Evolutionary conservation across 2,329 filamentous ascomycete genomes (phyloP), one percentile per base, ranked within the genome.

Genomic region (Hirsutella minnesotensis): DNA sequence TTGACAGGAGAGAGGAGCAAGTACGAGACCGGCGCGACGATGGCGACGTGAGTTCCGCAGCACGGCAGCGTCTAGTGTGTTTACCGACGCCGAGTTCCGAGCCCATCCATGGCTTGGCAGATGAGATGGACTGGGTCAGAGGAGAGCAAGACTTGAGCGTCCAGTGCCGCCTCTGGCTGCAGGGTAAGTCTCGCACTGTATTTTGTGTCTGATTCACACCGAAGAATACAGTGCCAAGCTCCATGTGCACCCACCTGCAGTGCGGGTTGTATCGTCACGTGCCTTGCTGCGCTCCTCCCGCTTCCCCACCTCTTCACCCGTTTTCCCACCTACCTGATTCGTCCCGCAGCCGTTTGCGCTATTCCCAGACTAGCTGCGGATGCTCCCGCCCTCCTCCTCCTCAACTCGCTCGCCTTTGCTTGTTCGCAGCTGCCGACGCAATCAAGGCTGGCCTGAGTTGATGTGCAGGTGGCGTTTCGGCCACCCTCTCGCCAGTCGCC

Each of bases 21-120:
- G 12, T 7, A 27, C 24, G 24, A 27, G 24, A 27, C 24, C 24
- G 24, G 12, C 7, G 24, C 24, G 24, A 27, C 12, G 24, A 27
- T 12, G 24, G 24, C 12, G 7, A 27, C 7, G 12, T 27, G 24
- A 12, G 12, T 7, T 12, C 7, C 24, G 19, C 39, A 22, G 19
- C n/a, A 19, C 20, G 29, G 21, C 12, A 40, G 13, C 2, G 24
- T 16, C 29, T 22, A 27, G 21, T 33, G 29, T 46, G 45, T 51
- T 51, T 50, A 53, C 47, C 50, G 58, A 63, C 56, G 58, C 60
- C 60, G 60, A 63, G 63, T 50, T 40, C 60, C 60, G 60, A 62
- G 53, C 48, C 50, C 45, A 44, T 52, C 51, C 55, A 56, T 47
- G 41, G 29, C 24, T 27, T 27, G 18, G 40, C 16, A 34, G 40